phyloP scores from a whole-genome alignment of 768 basidiomycete species.

The Sporobolomyces pararoseus region DNA sequence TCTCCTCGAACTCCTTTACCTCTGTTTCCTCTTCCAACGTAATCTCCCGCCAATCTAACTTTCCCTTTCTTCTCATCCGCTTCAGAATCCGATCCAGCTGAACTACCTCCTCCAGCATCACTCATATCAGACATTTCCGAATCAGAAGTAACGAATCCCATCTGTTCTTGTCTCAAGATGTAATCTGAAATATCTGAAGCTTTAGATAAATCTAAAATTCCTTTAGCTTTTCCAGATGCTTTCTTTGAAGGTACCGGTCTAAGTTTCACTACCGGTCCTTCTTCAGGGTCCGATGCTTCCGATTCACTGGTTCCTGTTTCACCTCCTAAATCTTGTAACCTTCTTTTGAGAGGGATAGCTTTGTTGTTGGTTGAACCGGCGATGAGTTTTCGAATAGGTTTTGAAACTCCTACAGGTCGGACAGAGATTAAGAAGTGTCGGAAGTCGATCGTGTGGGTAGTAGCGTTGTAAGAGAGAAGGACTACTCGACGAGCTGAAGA shows the following conservation, averaged over 20 bases:
- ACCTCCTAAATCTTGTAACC: constrained; percentile 39
- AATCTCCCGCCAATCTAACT: constrained; percentile 82
- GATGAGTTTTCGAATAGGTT: constrained; percentile 79
- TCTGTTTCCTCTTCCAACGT: constrained; percentile 89
- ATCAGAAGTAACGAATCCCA: constrained; percentile 50
- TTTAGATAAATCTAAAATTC: constrained; percentile 71
- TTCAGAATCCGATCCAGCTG: constrained; percentile 57
- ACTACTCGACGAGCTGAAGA: constrained; percentile 91
- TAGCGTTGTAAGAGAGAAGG: constrained; percentile 82
- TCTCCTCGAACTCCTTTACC: constrained; percentile 60
- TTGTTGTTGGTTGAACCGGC: constrained; percentile 56
- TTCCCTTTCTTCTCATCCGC: constrained; percentile 61
- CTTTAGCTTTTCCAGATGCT: constrained; percentile 36
- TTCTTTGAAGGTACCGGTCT: constrained; percentile 3
- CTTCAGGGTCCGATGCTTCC: constrained; percentile 31
- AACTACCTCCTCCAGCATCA: constrained; percentile 65
- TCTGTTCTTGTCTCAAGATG: constrained; percentile 64
- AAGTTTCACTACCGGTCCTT: constrained; percentile 15
- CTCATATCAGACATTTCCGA: constrained; percentile 53
- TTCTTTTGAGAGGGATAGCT: constrained; percentile 40
- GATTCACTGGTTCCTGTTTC: constrained; percentile 21
- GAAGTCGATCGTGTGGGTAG: constrained; percentile 79
- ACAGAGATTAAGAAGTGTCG: constrained; percentile 94
- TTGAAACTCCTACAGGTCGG: constrained; percentile 88
- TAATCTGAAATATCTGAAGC: constrained; percentile 96